Percentiles rank a stretch among this genome's conserved stretches.
These are phyloP conservation scores for Coleophoma crateriformis DNA, from an alignment of 2,329 filamentous ascomycete species.

Conservation along the genomic window DNA sequence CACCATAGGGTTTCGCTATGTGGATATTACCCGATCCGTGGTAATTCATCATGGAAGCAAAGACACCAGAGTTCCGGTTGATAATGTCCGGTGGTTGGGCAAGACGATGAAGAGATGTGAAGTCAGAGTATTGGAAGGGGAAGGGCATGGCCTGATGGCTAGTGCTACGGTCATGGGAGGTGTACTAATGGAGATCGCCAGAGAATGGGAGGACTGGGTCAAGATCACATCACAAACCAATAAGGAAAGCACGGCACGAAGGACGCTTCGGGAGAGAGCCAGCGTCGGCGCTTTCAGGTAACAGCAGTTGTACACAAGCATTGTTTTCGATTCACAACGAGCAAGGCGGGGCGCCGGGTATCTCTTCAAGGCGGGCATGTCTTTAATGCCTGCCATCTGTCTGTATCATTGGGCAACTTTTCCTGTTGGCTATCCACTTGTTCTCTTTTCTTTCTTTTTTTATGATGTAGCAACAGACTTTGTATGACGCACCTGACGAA, in stretches of 20 bases:
- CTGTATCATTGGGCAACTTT: too few relatives aligned
- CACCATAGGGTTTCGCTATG: constrained; percentile 92
- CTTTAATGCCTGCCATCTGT: too few relatives aligned
- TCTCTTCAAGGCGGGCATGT: neutral
- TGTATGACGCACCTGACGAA: too few relatives aligned
- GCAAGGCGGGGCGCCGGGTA: neutral
- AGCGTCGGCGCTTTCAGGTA: constrained; percentile 24
- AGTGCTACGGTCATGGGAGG: constrained; percentile 88
- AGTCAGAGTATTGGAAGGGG: constrained; percentile 81
- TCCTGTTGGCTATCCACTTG: too few relatives aligned
- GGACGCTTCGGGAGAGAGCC: constrained; percentile 22
- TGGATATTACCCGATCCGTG: constrained; percentile 86
- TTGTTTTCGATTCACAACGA: neutral
- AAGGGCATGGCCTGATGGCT: constrained; percentile 95
- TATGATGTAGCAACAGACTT: too few relatives aligned
- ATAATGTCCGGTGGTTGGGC: constrained; percentile 92
- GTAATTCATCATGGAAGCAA: constrained; percentile 91
- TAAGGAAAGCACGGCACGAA: constrained; percentile 18
- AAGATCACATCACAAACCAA: constrained; percentile 43
- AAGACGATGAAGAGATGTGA: constrained; percentile 92
- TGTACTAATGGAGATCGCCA: constrained; percentile 89
- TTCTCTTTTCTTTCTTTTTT: too few relatives aligned
- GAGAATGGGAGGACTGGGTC: constrained; percentile 89
- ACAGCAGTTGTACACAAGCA: constrained; percentile 2
- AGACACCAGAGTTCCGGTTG: constrained; percentile 87